phyloP scores from a whole-genome alignment of 2,329 filamentous ascomycete species.

The Myriosclerotinia curreyana region DNA sequence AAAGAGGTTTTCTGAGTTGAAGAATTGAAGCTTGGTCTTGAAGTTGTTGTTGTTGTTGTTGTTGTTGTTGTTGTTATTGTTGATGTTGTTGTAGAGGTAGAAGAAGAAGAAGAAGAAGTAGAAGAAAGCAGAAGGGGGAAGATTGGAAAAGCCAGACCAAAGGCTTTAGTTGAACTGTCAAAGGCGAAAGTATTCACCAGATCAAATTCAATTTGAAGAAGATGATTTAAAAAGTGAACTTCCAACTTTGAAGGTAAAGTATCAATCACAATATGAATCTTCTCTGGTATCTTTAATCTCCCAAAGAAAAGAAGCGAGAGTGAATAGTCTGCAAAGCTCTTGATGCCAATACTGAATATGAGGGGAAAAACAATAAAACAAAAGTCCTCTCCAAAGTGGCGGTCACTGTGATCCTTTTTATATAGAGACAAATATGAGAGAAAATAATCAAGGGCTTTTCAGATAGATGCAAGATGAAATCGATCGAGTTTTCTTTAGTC shows the following conservation, averaged over 20 bases:
- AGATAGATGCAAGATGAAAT: slow-evolving; percentile 4
- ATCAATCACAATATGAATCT: neutral
- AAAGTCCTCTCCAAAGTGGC: slow-evolving; percentile 9
- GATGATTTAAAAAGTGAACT: neutral
- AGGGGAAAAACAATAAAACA: neutral
- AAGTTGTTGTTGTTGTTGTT: neutral
- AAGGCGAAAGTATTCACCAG: slow-evolving; percentile 10
- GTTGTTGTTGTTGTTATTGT: neutral
- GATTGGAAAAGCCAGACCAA: neutral
- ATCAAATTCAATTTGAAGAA: neutral
- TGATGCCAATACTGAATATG: neutral
- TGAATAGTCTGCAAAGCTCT: neutral
- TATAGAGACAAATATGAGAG: slow-evolving; percentile 15
- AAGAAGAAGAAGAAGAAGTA: neutral
- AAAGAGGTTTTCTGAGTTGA: neutral
- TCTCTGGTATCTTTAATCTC: neutral
- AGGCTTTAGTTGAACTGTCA: neutral
- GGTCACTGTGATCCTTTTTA: slow-evolving; percentile 5
- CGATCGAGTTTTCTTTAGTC: neutral
- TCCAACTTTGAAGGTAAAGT: neutral
- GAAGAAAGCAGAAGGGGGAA: neutral
- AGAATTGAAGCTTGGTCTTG: neutral
- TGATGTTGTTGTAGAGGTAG: neutral
- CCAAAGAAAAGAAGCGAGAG: neutral
- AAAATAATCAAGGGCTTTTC: neutral